Base-by-base conservation (phyloP, 805 yeast species). In the Ogataea pilisensis region DNA sequence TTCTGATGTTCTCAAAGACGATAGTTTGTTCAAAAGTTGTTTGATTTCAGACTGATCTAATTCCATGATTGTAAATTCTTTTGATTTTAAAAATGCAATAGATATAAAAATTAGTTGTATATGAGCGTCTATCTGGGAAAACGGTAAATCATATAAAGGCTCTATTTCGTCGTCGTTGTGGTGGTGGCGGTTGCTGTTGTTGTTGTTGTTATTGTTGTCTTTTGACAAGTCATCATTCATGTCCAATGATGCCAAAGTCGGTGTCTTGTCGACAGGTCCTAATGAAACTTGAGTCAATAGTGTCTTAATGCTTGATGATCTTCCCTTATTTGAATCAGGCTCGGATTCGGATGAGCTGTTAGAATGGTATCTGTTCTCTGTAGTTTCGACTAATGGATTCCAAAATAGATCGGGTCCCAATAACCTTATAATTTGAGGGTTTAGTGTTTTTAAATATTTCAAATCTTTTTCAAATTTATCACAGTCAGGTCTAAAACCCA, bases 11-110 rank as follows among this genome's bases (percentile, higher is more conserved):
- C 45, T 57, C 59, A 58, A 66, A 12, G 80, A 69, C 1, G 80
- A 77, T 35, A 75, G 56, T 29, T 81, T 74, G 45, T 78, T 77
- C 46, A 90, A 69, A 49, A 80, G 79, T 57, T 89, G 95, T 29
- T 89, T 71, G 34, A 88, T 86, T 63, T 90, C 98, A 48, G 85
- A 80, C 58, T 87, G 95, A 55, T 90, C 98, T 48, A 89, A 80
- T 58, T 90, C 97, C 48, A 86, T 72, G 40, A 90, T 70, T 30
- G 84, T 78, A 50, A 78, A 78, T 51, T 85, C 90, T 60, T 83
- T 82, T 38, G 91, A 80, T 61, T 86, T 86, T 49, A 90, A 66
- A 30, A 90, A 75, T 1, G 96, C 86, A 35, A 89, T 66, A 36
- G 86, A 79, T 3, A 85, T 75, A 55, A 88, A 90, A 1, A 85